Evolutionary conservation across 1,284 basidiomycete genomes (phyloP).

Genomic region (Schizophyllum commune): DNA sequence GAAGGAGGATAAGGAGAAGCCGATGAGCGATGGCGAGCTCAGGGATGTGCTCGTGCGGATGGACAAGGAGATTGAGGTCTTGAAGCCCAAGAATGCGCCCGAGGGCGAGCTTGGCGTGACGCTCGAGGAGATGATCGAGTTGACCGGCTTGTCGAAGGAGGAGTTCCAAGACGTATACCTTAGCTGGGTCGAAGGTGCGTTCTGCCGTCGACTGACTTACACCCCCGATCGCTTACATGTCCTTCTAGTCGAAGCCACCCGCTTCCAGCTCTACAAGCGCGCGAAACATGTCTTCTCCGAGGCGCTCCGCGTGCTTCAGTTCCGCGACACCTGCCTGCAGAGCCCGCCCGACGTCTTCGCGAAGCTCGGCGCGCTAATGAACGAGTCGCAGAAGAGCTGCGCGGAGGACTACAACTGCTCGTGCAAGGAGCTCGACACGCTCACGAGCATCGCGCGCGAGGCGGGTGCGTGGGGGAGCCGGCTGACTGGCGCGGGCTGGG

Average conservation of each 20-base stretch:
- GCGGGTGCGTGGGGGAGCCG: slow-evolving; percentile 75
- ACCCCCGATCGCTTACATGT: slow-evolving; percentile 5
- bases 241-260: slow-evolving; percentile 58
- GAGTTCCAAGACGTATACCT: slow-evolving; percentile 64
- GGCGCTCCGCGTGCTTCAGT: slow-evolving; percentile 70
- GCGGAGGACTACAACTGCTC: slow-evolving; percentile 68
- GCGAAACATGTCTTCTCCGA: slow-evolving; percentile 73
- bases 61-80: slow-evolving; percentile 39
- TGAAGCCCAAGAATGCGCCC: slow-evolving; percentile 34
- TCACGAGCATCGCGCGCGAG: slow-evolving; percentile 51
- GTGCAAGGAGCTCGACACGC: slow-evolving; percentile 67
- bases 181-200: slow-evolving; percentile 69
- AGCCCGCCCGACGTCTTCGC: slow-evolving; percentile 25
- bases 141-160: slow-evolving; percentile 48
- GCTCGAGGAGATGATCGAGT: slow-evolving; percentile 63
- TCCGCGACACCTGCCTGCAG: slow-evolving; percentile 58
- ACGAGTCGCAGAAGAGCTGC: slow-evolving; percentile 70
- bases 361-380: slow-evolving; percentile 68
- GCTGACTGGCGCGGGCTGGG: slow-evolving; percentile 84
- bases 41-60: slow-evolving; percentile 41
- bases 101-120: slow-evolving; percentile 49
- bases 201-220: slow-evolving; percentile 1
- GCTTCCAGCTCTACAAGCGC: slow-evolving; percentile 76
- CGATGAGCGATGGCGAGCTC: slow-evolving; percentile 35
- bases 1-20: slow-evolving; percentile 32